Percentiles rank a stretch among this genome's conserved stretches.
Evolutionary conservation across 495 filamentous ascomycete species (phyloP).

Genomic region (Neurospora tetrasperma): DNA sequence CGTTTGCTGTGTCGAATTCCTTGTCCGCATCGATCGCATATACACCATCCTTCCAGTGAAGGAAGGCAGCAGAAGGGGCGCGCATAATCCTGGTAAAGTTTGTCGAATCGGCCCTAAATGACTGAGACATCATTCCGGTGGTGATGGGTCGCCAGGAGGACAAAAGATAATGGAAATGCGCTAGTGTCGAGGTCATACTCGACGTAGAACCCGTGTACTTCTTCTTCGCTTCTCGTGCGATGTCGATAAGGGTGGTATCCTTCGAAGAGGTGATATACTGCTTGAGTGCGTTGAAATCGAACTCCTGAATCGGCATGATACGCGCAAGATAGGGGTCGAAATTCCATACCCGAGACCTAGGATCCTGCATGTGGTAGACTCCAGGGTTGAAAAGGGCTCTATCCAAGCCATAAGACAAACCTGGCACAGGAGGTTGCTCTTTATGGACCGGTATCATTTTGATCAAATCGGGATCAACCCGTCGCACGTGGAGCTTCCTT

Average conservation of each 20-base stretch:
- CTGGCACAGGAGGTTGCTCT: slow-evolving; percentile 52
- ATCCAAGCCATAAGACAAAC: slow-evolving; percentile 69
- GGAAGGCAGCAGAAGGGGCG: slow-evolving; percentile 68
- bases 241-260: slow-evolving; percentile 53
- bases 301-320: slow-evolving; percentile 86
- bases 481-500: slow-evolving; percentile 8
- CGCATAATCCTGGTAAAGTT: slow-evolving; percentile 62
- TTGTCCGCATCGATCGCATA: slow-evolving; percentile 99
- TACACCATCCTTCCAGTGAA: slow-evolving; percentile 70
- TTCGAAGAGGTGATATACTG: slow-evolving; percentile 82
- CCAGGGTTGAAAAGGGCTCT: slow-evolving; percentile 93
- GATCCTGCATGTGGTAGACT: slow-evolving; percentile 84
- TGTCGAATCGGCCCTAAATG: slow-evolving; percentile 47
- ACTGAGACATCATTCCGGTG: slow-evolving; percentile 48
- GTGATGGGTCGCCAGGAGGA: slow-evolving; percentile 73
- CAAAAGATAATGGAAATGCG: slow-evolving; percentile 88
- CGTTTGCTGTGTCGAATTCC: slow-evolving; percentile 73
- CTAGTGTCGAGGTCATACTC: slow-evolving; percentile 80
- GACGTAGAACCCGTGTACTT: slow-evolving; percentile 94
- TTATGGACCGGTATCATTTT: slow-evolving; percentile 36
- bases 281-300: slow-evolving; percentile 80
- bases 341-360: slow-evolving; percentile 79
- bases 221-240: slow-evolving; percentile 56
- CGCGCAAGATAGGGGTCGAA: slow-evolving; percentile 88
- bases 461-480: slow-evolving; percentile 20